A percentile compares a stretch with the other conserved stretches of the same genome.
Conservation (phyloP, 768 basidiomycete genomes). For the Boletus subcaerulescens region DNA sequence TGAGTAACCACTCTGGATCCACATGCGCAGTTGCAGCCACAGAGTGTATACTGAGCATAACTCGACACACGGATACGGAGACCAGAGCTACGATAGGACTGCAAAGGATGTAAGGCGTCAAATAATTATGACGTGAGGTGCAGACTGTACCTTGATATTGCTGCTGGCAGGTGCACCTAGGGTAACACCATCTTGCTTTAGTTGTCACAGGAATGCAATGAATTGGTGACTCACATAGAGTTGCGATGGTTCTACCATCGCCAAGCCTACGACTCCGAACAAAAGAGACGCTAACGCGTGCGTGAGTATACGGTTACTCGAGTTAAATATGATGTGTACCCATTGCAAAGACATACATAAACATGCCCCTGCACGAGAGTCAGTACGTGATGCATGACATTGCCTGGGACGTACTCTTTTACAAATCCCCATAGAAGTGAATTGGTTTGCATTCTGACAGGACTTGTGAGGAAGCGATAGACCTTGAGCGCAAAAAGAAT, state of each 20-base stretch:
- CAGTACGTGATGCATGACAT: neutral
- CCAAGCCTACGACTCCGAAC: slow-evolving; percentile 2
- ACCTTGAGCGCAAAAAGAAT: slow-evolving; percentile 12
- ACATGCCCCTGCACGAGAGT: slow-evolving; percentile 8
- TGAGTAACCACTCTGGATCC: slow-evolving; percentile 42
- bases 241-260: slow-evolving; percentile 10
- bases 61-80: slow-evolving; percentile 32
- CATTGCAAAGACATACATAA: slow-evolving; percentile 10
- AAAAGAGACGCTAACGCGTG: neutral
- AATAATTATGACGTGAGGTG: neutral
- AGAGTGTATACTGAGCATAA: slow-evolving; percentile 41
- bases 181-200: neutral
- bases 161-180: slow-evolving; percentile 2
- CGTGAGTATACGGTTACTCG: neutral
- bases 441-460: slow-evolving; percentile 4
- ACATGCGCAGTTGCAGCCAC: slow-evolving; percentile 41
- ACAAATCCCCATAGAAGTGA: slow-evolving; percentile 14
- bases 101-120: neutral
- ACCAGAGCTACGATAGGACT: slow-evolving; percentile 4
- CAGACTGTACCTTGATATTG: slow-evolving; percentile 1
- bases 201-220: neutral
- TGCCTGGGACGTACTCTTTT: slow-evolving; percentile 13
- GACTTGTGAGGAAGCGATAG: slow-evolving; percentile 12
- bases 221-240: neutral
- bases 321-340: neutral